Percentiles rank a stretch among this genome's conserved stretches.
These are phyloP conservation scores for Leccinum insolens DNA, from an alignment of 1,284 basidiomycete species.

Conservation along the genomic window DNA sequence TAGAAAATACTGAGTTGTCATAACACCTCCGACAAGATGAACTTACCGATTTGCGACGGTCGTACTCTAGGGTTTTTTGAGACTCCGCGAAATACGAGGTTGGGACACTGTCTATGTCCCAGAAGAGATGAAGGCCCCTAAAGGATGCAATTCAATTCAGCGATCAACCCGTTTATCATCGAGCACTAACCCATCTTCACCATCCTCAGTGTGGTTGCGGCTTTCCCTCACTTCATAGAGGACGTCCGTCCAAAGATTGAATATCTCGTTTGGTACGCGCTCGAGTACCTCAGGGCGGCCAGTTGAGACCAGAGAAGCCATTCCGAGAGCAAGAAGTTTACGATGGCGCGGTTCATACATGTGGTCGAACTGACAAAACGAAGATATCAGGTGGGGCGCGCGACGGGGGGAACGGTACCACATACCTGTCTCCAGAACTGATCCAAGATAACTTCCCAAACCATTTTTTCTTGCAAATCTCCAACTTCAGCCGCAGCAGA, in stretches of 20 bases:
- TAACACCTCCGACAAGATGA: neutral
- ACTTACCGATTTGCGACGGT: constrained; percentile 67
- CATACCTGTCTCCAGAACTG: constrained; percentile 80
- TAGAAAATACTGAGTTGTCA: constrained; percentile 33
- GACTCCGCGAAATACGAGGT: constrained; percentile 56
- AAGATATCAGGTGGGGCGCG: constrained; percentile 1
- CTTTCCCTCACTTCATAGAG: constrained; percentile 86
- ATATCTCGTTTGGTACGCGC: constrained; percentile 72
- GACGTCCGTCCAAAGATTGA: constrained; percentile 90
- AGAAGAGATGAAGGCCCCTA: constrained; percentile 54
- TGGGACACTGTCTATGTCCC: constrained; percentile 66
- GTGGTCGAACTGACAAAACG: constrained; percentile 70
- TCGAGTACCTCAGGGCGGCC: constrained; percentile 70
- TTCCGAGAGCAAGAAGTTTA: constrained; percentile 75
- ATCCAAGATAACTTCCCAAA: constrained; percentile 70
- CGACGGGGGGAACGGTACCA: constrained; percentile 5
- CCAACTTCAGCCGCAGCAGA: constrained; percentile 54
- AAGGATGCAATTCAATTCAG: constrained; percentile 4
- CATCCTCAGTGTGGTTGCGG: constrained; percentile 41
- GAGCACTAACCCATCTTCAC: constrained; percentile 37
- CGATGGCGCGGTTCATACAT: constrained; percentile 79
- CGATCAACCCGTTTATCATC: neutral
- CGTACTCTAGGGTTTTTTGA: constrained; percentile 69
- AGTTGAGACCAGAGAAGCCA: constrained; percentile 72
- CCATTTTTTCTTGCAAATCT: constrained; percentile 49